Evolutionary conservation across 2,329 filamentous ascomycete species (phyloP).

Genomic region (Fusarium sp.): DNA sequence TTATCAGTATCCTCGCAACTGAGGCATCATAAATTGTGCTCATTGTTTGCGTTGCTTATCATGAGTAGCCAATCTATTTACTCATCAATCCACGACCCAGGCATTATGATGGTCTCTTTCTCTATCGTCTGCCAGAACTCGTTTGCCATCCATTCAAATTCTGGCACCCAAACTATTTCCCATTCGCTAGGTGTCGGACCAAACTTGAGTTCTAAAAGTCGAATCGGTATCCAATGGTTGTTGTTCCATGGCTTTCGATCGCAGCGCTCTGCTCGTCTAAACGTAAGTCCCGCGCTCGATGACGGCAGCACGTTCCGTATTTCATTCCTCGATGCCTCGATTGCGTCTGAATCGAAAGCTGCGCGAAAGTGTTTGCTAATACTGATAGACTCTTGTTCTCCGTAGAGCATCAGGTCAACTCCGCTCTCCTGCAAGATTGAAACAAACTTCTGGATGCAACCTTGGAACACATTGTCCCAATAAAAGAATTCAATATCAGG

Average conservation of each 20-base stretch:
- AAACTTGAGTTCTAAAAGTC: slow-evolving; percentile 29
- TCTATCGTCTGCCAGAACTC: slow-evolving; percentile 44
- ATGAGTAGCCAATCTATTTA: background rate
- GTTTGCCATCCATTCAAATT: slow-evolving; percentile 42
- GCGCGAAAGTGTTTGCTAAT: background rate
- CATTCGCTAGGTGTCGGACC: slow-evolving; percentile 29
- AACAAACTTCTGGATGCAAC: slow-evolving; percentile 30
- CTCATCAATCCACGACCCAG: slow-evolving; percentile 43
- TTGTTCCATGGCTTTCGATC: background rate
- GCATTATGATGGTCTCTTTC: slow-evolving; percentile 24
- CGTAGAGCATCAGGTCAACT: slow-evolving; percentile 41
- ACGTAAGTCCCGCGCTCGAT: background rate
- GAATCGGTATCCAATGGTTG: slow-evolving; percentile 39
- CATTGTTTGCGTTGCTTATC: no score
- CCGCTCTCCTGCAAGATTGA: slow-evolving; percentile 13
- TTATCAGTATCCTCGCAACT: no score
- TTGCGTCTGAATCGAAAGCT: slow-evolving; percentile 33
- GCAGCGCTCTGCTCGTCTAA: background rate
- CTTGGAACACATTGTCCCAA: slow-evolving; percentile 38
- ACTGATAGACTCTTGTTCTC: slow-evolving; percentile 10
- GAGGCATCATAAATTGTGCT: no score
- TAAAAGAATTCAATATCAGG: background rate
- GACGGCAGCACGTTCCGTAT: slow-evolving; percentile 7
- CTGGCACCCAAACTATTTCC: slow-evolving; percentile 38
- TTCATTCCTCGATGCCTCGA: slow-evolving; percentile 3